phyloP scores from a whole-genome alignment of 2,329 filamentous ascomycete species.

The Thelonectria olida region DNA sequence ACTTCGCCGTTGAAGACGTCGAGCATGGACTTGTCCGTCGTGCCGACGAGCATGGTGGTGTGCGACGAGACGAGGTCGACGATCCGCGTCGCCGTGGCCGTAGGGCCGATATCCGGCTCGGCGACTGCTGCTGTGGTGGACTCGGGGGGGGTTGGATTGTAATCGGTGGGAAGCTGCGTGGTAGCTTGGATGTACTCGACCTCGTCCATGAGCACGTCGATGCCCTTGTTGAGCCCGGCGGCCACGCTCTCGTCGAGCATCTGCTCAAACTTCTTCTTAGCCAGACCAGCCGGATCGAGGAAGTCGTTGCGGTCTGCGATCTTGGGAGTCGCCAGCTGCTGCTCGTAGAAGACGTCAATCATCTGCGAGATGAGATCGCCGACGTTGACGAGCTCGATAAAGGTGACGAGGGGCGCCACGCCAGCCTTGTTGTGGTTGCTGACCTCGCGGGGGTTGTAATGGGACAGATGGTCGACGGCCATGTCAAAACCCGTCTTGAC shows the following conservation, averaged over 20 bases:
- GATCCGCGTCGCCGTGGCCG: constrained; percentile 79
- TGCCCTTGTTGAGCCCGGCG: constrained; percentile 94
- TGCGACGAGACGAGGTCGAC: constrained; percentile 88
- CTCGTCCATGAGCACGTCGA: constrained; percentile 98
- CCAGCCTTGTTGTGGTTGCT: constrained; percentile 75
- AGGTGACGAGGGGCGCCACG: constrained; percentile 91
- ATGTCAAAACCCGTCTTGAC: constrained; percentile 94
- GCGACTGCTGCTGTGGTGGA: constrained; percentile 36
- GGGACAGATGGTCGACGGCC: constrained; percentile 88
- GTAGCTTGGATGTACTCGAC: constrained; percentile 95
- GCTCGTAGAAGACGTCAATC: constrained; percentile 98
- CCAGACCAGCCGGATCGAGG: constrained; percentile 86
- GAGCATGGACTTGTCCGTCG: constrained; percentile 96
- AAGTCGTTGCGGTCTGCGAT: constrained; percentile 95
- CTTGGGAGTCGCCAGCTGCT: constrained; percentile 84
- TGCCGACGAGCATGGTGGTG: constrained; percentile 91
- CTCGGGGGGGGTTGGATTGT: constrained; percentile 70
- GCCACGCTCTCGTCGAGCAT: constrained; percentile 98
- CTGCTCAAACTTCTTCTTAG: constrained; percentile 98
- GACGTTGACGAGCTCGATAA: constrained; percentile 97
- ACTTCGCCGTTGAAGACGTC: constrained; percentile 99
- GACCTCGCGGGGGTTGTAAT: constrained; percentile 89
- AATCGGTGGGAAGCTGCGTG: constrained; percentile 86
- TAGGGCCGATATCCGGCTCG: constrained; percentile 70
- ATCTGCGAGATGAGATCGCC: constrained; percentile 98